phyloP scores from a whole-genome alignment of 2,329 filamentous ascomycete genomes.

The Ustulina deusta region DNA sequence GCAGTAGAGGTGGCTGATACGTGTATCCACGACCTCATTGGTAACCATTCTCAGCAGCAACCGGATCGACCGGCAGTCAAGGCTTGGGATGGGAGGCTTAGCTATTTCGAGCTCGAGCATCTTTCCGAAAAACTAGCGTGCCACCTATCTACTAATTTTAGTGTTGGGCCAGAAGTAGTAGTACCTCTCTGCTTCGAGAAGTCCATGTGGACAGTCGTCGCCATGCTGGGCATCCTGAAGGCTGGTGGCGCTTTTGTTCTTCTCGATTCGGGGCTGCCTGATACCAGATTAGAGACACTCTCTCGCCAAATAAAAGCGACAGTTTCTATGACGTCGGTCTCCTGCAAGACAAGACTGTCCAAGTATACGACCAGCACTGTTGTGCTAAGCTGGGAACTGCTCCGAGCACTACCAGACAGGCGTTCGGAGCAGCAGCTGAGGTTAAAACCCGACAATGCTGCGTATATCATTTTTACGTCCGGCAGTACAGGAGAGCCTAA shows the following conservation, averaged over 20 bases:
- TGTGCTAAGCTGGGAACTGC: background rate
- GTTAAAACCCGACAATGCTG: background rate
- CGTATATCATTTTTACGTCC: background rate
- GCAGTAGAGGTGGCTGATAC: background rate
- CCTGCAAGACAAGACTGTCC: constrained; percentile 2
- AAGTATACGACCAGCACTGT: constrained; percentile 4
- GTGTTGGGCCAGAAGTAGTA: constrained; percentile 1
- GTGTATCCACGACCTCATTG: constrained; percentile 3
- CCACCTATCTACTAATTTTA: background rate
- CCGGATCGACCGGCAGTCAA: constrained; percentile 6
- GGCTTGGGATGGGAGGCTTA: constrained; percentile 9
- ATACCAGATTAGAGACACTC: constrained; percentile 6
- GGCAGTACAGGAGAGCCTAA: constrained; percentile 8
- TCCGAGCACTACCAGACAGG: background rate
- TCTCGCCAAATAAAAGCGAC: constrained; percentile 16
- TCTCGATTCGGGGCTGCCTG: constrained; percentile 9
- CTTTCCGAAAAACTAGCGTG: background rate
- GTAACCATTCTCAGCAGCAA: background rate
- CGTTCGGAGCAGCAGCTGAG: background rate
- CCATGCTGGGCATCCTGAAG: constrained; percentile 22
- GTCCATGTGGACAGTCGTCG: constrained; percentile 16
- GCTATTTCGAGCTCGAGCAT: constrained; percentile 1
- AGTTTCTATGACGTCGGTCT: background rate
- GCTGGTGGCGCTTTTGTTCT: constrained; percentile 17
- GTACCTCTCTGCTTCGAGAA: constrained; percentile 22